Evolutionary conservation across 169 alveolate genomes (phyloP).

Genomic region (Babesia bigemina): DNA sequence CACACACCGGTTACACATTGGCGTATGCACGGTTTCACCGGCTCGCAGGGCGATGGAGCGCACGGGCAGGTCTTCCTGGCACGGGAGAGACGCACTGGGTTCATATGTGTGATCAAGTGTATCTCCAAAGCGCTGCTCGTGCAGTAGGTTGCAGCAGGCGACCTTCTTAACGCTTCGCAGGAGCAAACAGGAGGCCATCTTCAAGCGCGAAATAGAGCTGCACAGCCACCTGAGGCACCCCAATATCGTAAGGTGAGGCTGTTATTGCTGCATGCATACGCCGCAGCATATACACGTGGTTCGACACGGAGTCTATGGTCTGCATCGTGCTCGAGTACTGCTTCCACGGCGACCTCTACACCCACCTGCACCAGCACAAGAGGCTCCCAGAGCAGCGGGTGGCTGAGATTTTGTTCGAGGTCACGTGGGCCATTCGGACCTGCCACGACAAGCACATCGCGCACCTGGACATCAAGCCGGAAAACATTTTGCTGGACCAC

Average conservation of each 20-base stretch:
- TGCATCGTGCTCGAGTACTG: constrained; percentile 86
- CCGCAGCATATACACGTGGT: constrained; percentile 82
- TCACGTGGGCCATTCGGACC: constrained; percentile 85
- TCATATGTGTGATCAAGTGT: constrained; percentile 86
- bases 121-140: constrained; percentile 78
- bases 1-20: too few relatives aligned
- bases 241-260: constrained; percentile 78
- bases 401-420: constrained; percentile 78
- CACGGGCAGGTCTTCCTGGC: constrained; percentile 89
- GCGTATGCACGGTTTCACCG: neutral
- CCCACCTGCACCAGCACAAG: constrained; percentile 68
- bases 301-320: constrained; percentile 78
- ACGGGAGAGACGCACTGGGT: constrained; percentile 84
- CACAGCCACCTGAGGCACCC: constrained; percentile 88
- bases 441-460: constrained; percentile 87
- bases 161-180: constrained; percentile 29
- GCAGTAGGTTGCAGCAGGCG: constrained; percentile 33
- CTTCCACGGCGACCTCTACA: constrained; percentile 79
- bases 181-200: constrained; percentile 80
- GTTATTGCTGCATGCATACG: neutral
- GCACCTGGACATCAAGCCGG: constrained; percentile 84
- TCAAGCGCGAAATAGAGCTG: constrained; percentile 86
- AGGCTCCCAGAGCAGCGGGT: constrained; percentile 75
- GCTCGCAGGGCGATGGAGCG: constrained; percentile 86
- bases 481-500: constrained; percentile 82